phyloP scores from a whole-genome alignment of 345 rosid genomes.

The Eucalyptus albens region DNA sequence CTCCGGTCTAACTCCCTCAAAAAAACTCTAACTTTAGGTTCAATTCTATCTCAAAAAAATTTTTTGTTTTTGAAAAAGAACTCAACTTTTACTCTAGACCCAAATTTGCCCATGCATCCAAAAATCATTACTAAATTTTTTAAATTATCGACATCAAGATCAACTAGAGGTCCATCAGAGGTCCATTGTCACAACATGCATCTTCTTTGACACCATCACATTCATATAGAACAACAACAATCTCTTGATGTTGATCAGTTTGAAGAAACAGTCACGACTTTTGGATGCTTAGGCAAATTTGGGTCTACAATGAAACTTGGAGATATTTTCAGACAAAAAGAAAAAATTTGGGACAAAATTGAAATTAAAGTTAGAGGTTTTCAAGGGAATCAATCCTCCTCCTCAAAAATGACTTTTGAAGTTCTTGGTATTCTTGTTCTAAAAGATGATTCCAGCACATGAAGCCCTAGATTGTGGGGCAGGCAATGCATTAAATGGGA shows the following conservation, averaged over 20 bases:
- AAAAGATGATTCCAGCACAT: background rate
- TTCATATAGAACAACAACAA: background rate
- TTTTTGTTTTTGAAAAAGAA: background rate
- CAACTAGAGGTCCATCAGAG: background rate
- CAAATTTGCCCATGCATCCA: background rate
- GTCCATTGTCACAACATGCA: background rate
- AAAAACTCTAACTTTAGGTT: background rate
- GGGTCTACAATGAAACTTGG: background rate
- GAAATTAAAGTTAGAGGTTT: background rate
- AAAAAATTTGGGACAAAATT: background rate
- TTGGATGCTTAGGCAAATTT: background rate
- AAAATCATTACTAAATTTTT: background rate
- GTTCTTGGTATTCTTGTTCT: background rate
- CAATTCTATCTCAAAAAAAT: background rate
- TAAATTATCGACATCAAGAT: background rate
- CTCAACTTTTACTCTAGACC: background rate
- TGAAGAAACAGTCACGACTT: accelerated
- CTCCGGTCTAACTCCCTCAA: background rate
- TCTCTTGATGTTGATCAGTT: background rate
- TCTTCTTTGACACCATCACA: background rate
- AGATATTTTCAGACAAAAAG: background rate
- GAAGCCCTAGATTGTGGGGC: background rate
- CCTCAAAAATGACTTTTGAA: background rate
- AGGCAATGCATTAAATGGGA: background rate
- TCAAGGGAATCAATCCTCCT: background rate